These are phyloP conservation scores for Leucocoprinus birnbaumii DNA, from an alignment of 768 basidiomycete genomes.

Conservation along the genomic window DNA sequence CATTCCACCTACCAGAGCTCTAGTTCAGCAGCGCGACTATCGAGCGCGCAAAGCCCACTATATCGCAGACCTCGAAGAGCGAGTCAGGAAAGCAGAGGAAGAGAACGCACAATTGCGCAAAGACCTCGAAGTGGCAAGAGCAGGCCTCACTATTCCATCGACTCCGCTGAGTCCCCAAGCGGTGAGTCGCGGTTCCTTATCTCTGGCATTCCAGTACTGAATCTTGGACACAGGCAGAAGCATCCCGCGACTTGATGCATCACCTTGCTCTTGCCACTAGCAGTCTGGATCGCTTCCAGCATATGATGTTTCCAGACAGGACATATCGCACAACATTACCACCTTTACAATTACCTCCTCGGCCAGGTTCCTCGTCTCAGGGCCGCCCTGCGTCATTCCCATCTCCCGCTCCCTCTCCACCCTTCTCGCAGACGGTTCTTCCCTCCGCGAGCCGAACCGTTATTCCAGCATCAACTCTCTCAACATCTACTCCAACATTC, in stretches of 20 bases:
- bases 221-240: conserved; percentile 37
- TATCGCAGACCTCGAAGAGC: conserved; percentile 52
- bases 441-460: conserved; percentile 1
- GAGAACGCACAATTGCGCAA: conserved; percentile 49
- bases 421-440: conserved; percentile 11
- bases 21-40: conserved; percentile 64
- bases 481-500: conserved; percentile 9
- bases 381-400: conserved; percentile 24
- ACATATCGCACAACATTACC: background rate
- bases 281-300: conserved; percentile 54
- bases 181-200: conserved; percentile 21
- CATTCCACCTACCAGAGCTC: conserved; percentile 54
- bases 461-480: background rate
- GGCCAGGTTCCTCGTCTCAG: conserved; percentile 9
- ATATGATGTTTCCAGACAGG: conserved; percentile 37
- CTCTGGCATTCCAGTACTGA: background rate
- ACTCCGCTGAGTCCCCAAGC: conserved; percentile 25
- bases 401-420: conserved; percentile 23
- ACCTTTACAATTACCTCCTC: conserved; percentile 11
- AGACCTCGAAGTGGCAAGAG: conserved; percentile 43
- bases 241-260: conserved; percentile 50
- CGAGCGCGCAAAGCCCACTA: conserved; percentile 59
- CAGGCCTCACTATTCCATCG: conserved; percentile 30
- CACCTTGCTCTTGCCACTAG: conserved; percentile 41
- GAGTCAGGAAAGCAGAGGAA: conserved; percentile 48